Conservation (phyloP, 192 early-diverging fungal genomes). For the Coemansia guatemalensis region DNA sequence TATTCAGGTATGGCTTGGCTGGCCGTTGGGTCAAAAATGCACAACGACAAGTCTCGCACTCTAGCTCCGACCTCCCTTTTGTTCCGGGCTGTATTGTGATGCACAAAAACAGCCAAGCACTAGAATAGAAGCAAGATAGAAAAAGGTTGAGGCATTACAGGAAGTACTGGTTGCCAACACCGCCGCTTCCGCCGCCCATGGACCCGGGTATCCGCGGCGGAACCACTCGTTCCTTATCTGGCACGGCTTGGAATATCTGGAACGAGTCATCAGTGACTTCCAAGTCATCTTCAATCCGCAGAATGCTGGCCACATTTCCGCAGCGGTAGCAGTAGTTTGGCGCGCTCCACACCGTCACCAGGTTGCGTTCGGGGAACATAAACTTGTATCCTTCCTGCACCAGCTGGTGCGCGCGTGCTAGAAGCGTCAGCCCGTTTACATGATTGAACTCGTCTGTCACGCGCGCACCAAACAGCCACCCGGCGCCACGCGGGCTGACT, state of each 20-base stretch:
- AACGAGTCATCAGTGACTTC: slow-evolving; percentile 83
- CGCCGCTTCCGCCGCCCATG: slow-evolving; percentile 44
- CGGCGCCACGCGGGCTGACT: slow-evolving; percentile 92
- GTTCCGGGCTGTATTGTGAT: not conserved
- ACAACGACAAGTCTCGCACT: not conserved
- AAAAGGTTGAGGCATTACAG: slow-evolving; percentile 14
- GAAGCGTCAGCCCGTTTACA: slow-evolving; percentile 84
- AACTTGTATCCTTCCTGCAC: slow-evolving; percentile 95
- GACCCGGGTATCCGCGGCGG: slow-evolving; percentile 52
- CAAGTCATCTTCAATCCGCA: slow-evolving; percentile 63
- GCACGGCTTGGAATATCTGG: slow-evolving; percentile 96
- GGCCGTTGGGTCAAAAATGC: too few relatives aligned
- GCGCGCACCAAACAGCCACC: slow-evolving; percentile 97
- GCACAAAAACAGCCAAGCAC: not conserved
- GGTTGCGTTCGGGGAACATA: slow-evolving; percentile 68
- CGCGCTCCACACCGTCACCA: slow-evolving; percentile 97
- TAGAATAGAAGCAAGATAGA: not conserved
- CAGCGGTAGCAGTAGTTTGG: slow-evolving; percentile 99
- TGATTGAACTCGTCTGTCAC: slow-evolving; percentile 98
- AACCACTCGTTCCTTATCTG: slow-evolving; percentile 79
- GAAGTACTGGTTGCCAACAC: slow-evolving; percentile 44
- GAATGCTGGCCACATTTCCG: slow-evolving; percentile 93
- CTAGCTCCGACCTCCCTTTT: not conserved
- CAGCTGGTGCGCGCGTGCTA: slow-evolving; percentile 98
- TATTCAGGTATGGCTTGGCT: too few relatives aligned